Evolutionary conservation across 129 eudicot species (phyloP), one percentile per base, ranked within the genome.

Genomic region (Artemisia argyi): DNA sequence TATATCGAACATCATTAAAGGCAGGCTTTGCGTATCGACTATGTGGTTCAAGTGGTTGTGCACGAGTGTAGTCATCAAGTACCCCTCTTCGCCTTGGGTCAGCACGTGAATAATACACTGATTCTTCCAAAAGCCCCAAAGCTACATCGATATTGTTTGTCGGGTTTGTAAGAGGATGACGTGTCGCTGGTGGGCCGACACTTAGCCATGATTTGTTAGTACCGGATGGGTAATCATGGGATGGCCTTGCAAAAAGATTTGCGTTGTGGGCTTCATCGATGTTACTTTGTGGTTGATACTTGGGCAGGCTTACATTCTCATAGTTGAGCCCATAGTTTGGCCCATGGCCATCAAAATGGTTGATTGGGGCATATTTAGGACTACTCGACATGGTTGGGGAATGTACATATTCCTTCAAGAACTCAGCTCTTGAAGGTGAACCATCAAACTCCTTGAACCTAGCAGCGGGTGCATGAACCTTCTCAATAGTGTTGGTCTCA

Each of bases 61-160:
- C 76, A 42, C 77, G 81, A 1, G 76, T 78, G 8, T 72, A 48
- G 4, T 78, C 72, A 53, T 78, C 72, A 16, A 78, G 81, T 39
- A 78, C 67, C 12, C 81, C 81, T 63, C 76, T 78, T 44, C 66
- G 65, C 71, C 81, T 53, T 1, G 81, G 76, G 67, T 78, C 76
- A 2, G 76, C 65, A 6, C 72, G 77, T 30, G 81, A 54, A 53
- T 71, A 48, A 8, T 78, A 52, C 42, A 78, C 72, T 5, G 76
- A 77, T 22, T 75, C 79, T 28, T 76, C 81, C 16, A 78, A 13
- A 16, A 39, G 44, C 0, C 81, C 81, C 66, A 71, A 63, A 7
- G 81, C 77, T 57, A 71, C 81, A 13, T 63, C 64, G 26, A 71
- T 54, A 54, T 63, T 53, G 6, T 78, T 63, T 7, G 72, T 71